A percentile compares a stretch with the other conserved stretches of the same genome.
Conservation (phyloP, 2,329 filamentous ascomycete genomes). For the Fusarium sp. region DNA sequence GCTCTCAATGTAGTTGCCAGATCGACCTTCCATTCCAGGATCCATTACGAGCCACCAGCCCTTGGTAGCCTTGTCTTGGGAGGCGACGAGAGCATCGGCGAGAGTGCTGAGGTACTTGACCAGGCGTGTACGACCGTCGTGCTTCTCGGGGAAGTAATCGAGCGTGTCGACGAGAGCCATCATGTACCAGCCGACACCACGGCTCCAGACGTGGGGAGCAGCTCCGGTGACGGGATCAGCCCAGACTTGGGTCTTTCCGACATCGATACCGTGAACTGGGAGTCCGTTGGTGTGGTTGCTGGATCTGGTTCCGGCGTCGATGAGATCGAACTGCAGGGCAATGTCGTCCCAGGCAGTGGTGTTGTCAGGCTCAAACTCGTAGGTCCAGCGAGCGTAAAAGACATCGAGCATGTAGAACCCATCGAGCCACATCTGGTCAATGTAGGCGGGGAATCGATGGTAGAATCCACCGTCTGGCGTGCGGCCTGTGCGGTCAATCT, state of each 20-base stretch:
- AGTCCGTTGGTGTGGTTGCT: constrained; percentile 22
- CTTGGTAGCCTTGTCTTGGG: constrained; percentile 25
- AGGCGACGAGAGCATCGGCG: constrained; percentile 21
- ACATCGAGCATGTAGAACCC: constrained; percentile 36
- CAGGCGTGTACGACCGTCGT: constrained; percentile 20
- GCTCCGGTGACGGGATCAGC: constrained; percentile 33
- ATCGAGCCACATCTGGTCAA: constrained; percentile 38
- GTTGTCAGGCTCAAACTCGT: constrained; percentile 31
- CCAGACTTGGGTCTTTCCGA: constrained; percentile 30
- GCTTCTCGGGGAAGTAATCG: constrained; percentile 29
- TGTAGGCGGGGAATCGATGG: constrained; percentile 39
- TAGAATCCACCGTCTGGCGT: constrained; percentile 32
- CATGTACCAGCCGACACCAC: constrained; percentile 36
- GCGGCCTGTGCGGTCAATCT: constrained; percentile 29
- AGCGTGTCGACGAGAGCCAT: constrained; percentile 34
- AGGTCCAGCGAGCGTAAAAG: constrained; percentile 35
- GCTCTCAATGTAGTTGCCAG: constrained; percentile 28
- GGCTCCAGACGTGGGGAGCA: constrained; percentile 33
- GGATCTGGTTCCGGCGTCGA: constrained; percentile 12
- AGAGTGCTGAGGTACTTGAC: constrained; percentile 21
- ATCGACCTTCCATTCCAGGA: constrained; percentile 7
- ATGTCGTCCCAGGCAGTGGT: constrained; percentile 36
- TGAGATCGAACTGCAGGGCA: constrained; percentile 29
- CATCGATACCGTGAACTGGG: constrained; percentile 29
- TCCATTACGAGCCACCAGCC: constrained; percentile 31